Evolutionary conservation across 75 land plant species (phyloP), one percentile per base, ranked within the genome.

Genomic region (Pinus tabuliformis): DNA sequence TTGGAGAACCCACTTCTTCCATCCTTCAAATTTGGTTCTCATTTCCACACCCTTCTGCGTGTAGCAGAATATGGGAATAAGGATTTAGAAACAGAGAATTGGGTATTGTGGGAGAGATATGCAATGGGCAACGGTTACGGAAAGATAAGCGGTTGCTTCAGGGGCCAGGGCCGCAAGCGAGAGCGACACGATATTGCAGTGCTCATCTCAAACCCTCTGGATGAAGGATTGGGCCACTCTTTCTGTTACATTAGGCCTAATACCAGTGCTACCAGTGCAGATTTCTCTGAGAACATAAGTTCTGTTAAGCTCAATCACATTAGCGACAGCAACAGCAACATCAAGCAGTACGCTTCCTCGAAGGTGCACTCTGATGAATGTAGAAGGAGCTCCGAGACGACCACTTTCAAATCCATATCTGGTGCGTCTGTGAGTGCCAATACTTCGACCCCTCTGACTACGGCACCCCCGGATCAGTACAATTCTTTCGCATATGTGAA

Each of bases 381-480:
- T 6, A 9, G 56, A 58, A 76, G 62, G 75, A 42, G 21, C 13
- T 57, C 49, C 4, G 74, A 28, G 78, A 86, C 83, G 80, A 87
- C 95, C 18, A 87, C 95, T 11, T 97, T 97, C 86, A 82, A 86
- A 60, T 76, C 95, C 4, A 97, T 97, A 42, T 97, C 99, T 13
- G 99, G 99, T 22, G 99, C 99, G 14, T 89, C 99, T 26, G 89
- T 96, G 30, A 87, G 94, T 77, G 99, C 99, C 72, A 96, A 96
- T 78, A 83, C 93, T 1, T 82, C 88, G 3, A 93, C 99, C 20
- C 92, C 96, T 3, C 96, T 92, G 20, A 88, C 99, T 0, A 89
- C 92, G 6, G 61, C 90, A 12, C 33, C 82, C 2, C 75, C 80
- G 3, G 86, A 87, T 57, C 83, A 79, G 65, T 89, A 83, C 83